Evolutionary conservation across 2,329 filamentous ascomycete species (phyloP).

Genomic region (Microdochium trichocladiopsis): DNA sequence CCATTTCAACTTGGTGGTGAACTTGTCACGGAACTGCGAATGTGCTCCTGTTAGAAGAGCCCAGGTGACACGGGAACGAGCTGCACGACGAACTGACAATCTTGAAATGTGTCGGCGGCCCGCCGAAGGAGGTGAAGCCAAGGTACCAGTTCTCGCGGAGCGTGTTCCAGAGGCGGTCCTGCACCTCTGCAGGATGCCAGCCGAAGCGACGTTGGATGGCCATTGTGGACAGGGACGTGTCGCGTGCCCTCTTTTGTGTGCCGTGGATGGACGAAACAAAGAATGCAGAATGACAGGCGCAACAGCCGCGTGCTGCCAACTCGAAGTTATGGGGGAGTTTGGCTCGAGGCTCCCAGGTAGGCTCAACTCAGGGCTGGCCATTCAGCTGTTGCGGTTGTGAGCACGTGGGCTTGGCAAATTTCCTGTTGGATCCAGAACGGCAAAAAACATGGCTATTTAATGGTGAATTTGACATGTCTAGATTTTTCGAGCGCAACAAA

Average conservation of each 20-base stretch:
- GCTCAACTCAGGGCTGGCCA: not conserved
- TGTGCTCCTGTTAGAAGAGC: not conserved
- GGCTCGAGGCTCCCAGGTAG: not conserved
- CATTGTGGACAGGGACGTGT: not conserved
- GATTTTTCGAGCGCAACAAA: no score
- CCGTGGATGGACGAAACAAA: not conserved
- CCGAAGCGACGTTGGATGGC: not conserved
- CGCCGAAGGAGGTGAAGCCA: not conserved
- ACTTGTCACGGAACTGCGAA: constrained; percentile 46
- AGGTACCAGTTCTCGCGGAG: not conserved
- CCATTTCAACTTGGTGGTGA: constrained; percentile 55
- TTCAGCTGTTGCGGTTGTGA: not conserved
- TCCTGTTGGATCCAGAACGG: no score
- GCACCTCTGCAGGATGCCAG: not conserved
- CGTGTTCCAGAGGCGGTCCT: not conserved
- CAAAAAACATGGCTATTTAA: no score
- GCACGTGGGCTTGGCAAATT: not conserved
- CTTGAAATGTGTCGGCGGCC: not conserved
- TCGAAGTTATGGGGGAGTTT: no score
- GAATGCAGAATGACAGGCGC: not conserved
- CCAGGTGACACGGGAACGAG: not conserved
- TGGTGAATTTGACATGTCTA: no score
- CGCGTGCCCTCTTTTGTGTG: not conserved
- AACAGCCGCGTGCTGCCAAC: no score
- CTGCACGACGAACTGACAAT: not conserved